These are phyloP conservation scores for Calamus simplicifolius DNA, from an alignment of 176 grass and related monocot species.

Conservation along the genomic window DNA sequence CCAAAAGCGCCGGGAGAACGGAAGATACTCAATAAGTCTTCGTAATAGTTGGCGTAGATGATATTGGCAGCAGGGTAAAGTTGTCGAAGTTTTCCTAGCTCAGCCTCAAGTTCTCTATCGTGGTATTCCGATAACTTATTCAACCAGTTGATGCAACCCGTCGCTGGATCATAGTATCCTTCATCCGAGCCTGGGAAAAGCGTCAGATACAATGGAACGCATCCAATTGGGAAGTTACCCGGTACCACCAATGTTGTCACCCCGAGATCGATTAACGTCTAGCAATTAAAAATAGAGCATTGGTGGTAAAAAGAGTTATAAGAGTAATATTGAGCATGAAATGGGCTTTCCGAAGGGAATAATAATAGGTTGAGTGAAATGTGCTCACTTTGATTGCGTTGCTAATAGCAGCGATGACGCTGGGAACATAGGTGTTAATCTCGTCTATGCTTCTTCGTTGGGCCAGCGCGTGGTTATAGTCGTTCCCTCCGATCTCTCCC, in stretches of 20 bases:
- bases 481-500: constrained; percentile 10
- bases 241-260: neutral
- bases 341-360: no score
- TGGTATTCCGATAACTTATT: neutral
- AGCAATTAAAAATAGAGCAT: neutral
- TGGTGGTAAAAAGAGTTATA: no score
- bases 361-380: neutral
- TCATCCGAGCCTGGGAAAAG: neutral
- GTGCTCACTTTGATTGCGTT: neutral
- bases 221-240: neutral
- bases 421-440: neutral
- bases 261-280: constrained; percentile 1
- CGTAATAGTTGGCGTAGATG: constrained; percentile 2
- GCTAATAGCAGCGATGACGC: neutral
- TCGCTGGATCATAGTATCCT: neutral
- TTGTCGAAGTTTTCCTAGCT: neutral
- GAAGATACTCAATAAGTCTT: neutral
- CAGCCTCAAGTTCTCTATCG: neutral
- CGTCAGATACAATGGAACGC: neutral
- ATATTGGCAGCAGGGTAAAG: neutral
- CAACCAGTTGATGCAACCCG: neutral
- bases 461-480: neutral
- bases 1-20: neutral
- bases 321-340: neutral
- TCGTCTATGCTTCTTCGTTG: no score